Evolutionary conservation across 345 rosid genomes (phyloP), one percentile per base, ranked within the genome.

Genomic region (Noccaea bulbosa): DNA sequence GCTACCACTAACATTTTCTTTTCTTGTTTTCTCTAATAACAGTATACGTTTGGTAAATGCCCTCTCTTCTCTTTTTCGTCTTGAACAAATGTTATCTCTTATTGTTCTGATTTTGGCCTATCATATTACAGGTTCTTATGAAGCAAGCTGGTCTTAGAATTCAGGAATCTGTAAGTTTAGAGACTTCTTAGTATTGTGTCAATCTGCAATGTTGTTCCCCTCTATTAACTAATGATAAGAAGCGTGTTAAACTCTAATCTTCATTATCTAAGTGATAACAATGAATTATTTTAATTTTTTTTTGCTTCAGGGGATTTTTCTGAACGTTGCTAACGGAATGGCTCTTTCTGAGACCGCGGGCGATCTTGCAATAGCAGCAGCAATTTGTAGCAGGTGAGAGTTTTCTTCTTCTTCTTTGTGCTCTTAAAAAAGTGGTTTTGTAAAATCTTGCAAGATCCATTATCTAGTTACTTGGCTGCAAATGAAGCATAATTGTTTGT

Each of bases 61-160:
- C 39, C 46, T 47, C 15, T 45, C 48, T 53, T 14, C 11, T 41
- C 22, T 15, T 39, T 30, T 45, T 8, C 24, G 4, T 62, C 6
- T 35, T 11, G 6, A 16, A 35, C 47, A 22, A 53, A 24, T 5
- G 20, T 58, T 11, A 38, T 32, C 9, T 32, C 9, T 2, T 50
- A 27, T 17, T 63, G 6, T 56, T 65, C 6, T 22, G 24, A 50
- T 49, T 17, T 43, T 30, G 52, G 5, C 50, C 10, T 67, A 34
- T 67, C 68, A 58, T 60, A 33, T 55, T 53, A 37, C 70, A 93
- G 98, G 98, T 93, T 80, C 88, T 91, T 52, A 83, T 80, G 72
- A 91, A 93, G 96, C 98, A 93, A 85, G 97, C 94, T 75, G 94
- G 97, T 73, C 84, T 91, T 69, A 81, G 84, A 84, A 88, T 93